A percentile compares a stretch with the other conserved stretches of the same genome.
Evolutionary conservation across 2,329 filamentous ascomycete genomes (phyloP).

Genomic region (Didymella sp.): DNA sequence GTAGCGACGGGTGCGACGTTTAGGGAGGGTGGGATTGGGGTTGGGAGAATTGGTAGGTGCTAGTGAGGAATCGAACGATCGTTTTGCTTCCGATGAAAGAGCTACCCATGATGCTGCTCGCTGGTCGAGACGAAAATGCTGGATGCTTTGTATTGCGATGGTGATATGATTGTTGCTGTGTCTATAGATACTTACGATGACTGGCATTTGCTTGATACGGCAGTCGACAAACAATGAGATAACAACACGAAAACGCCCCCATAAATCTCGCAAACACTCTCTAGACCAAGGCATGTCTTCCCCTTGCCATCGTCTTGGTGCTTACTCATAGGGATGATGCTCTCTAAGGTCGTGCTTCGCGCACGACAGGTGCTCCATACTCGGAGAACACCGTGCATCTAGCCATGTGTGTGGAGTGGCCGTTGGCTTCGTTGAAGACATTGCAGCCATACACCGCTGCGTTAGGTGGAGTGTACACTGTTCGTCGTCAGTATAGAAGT

Average conservation of each 20-base stretch:
- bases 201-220: not conserved
- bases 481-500: not conserved
- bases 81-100: no score
- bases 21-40: not conserved
- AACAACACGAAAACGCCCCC: not conserved
- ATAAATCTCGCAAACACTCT: not conserved
- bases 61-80: not conserved
- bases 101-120: not conserved
- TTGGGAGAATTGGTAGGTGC: conserved; percentile 7
- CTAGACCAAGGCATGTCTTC: not conserved
- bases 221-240: not conserved
- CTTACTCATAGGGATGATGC: not conserved
- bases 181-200: not conserved
- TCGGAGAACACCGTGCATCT: conserved; percentile 45
- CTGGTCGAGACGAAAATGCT: not conserved
- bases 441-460: conserved; percentile 82
- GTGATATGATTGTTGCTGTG: not conserved
- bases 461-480: conserved; percentile 86
- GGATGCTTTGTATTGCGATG: not conserved
- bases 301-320: not conserved
- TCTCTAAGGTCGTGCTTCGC: conserved; percentile 3
- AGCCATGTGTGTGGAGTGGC: conserved; percentile 49
- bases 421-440: conserved; percentile 79
- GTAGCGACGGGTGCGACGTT: not conserved
- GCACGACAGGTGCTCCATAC: conserved; percentile 31